Evolutionary conservation across 306 rosid genomes (phyloP).

Genomic region (Myrica gale): DNA sequence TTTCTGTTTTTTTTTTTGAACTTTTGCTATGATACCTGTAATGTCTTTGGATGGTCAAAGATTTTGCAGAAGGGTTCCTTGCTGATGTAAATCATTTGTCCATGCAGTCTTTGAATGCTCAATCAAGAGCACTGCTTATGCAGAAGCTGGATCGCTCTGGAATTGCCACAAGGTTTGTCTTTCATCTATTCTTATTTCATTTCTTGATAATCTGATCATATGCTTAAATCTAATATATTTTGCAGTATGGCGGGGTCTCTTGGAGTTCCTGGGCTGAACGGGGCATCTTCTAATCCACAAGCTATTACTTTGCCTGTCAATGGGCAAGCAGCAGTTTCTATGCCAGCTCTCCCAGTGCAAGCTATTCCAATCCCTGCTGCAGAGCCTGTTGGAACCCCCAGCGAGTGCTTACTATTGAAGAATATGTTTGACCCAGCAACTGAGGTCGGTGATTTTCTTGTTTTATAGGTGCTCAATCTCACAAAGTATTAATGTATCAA

Average conservation of each 20-base stretch:
- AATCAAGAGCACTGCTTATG: constrained; percentile 94
- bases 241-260: constrained; percentile 70
- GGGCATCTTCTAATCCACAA: constrained; percentile 61
- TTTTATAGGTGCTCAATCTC: constrained; percentile 19
- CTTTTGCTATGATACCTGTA: background rate
- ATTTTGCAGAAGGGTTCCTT: background rate
- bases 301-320: constrained; percentile 57
- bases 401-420: constrained; percentile 83
- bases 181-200: constrained; percentile 2
- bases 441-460: constrained; percentile 56
- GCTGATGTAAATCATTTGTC: constrained; percentile 19
- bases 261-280: constrained; percentile 67
- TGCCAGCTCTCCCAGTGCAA: constrained; percentile 49
- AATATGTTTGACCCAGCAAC: constrained; percentile 95
- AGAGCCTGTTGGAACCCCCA: constrained; percentile 79
- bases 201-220: background rate
- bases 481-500: constrained; percentile 13
- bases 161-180: constrained; percentile 68
- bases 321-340: constrained; percentile 51
- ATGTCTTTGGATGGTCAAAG: constrained; percentile 2
- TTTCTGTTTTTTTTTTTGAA: background rate
- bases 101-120: constrained; percentile 89
- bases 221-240: constrained; percentile 9
- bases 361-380: constrained; percentile 47
- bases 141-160: constrained; percentile 91